Evolutionary conservation across 345 rosid genomes (phyloP).

Genomic region (Euphorbia lathyris): DNA sequence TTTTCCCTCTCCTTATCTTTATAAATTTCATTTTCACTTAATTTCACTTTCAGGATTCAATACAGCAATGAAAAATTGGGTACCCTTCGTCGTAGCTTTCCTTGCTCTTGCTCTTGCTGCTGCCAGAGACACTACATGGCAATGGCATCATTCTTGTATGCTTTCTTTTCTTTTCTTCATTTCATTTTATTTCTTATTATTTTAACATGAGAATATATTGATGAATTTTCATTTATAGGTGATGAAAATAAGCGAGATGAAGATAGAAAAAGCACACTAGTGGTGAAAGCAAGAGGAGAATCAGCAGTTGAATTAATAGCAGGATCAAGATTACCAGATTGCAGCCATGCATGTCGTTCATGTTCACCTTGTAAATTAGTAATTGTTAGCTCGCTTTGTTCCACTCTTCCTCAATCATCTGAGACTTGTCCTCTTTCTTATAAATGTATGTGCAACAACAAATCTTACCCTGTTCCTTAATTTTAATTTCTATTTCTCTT

Average conservation of each 20-base stretch:
- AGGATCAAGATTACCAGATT: constrained; percentile 26
- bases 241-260: too few relatives aligned
- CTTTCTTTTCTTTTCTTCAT: too few relatives aligned
- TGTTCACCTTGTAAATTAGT: constrained; percentile 21
- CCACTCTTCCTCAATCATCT: constrained; percentile 3
- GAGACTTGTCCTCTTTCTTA: constrained; percentile 23
- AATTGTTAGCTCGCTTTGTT: constrained; percentile 11
- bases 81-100: background rate
- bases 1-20: background rate
- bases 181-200: too few relatives aligned
- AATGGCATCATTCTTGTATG: background rate
- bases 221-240: too few relatives aligned
- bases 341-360: constrained; percentile 23
- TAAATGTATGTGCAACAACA: constrained; percentile 17
- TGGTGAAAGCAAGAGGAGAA: background rate
- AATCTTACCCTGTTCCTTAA: constrained; percentile 22
- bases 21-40: background rate
- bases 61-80: constrained; percentile 1
- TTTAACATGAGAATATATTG: too few relatives aligned
- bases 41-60: too few relatives aligned
- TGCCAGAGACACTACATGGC: background rate
- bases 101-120: background rate
- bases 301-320: constrained; percentile 2
- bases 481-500: too few relatives aligned
- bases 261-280: background rate